phyloP scores from a whole-genome alignment of 1,284 basidiomycete genomes.

The Golubevia sp. region DNA sequence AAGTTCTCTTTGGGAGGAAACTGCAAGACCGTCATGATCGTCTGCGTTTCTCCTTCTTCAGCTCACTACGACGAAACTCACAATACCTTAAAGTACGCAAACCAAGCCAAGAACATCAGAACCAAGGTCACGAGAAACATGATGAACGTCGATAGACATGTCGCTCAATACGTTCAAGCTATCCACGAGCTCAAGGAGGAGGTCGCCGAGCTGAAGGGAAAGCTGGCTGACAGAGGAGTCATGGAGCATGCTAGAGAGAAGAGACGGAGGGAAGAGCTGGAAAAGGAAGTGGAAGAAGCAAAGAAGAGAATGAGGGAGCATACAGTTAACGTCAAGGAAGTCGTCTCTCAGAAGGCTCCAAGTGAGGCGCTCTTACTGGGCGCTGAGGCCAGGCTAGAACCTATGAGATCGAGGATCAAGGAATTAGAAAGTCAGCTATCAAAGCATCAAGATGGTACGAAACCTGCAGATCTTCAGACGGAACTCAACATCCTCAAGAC shows the following conservation, averaged over 20 bases:
- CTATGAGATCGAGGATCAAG: constrained; percentile 72
- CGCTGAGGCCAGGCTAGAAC: constrained; percentile 73
- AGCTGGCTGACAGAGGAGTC: constrained; percentile 69
- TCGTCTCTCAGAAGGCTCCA: constrained; percentile 66
- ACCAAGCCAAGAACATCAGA: constrained; percentile 60
- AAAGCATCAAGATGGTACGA: not conserved
- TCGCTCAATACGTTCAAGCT: constrained; percentile 72
- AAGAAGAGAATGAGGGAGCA: constrained; percentile 72
- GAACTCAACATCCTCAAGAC: not conserved
- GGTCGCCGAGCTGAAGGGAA: constrained; percentile 82
- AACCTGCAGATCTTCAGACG: constrained; percentile 1
- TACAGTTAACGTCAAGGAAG: constrained; percentile 62
- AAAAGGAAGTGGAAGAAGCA: constrained; percentile 70
- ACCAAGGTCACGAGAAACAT: constrained; percentile 59
- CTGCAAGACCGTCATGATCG: constrained; percentile 61
- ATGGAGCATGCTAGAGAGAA: constrained; percentile 65
- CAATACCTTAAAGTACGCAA: constrained; percentile 61
- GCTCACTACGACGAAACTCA: constrained; percentile 60
- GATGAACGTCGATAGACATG: constrained; percentile 59
- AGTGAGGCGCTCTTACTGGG: constrained; percentile 76
- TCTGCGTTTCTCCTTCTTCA: constrained; percentile 57
- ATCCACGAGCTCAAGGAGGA: constrained; percentile 84
- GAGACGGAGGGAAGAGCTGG: constrained; percentile 66
- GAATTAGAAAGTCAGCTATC: constrained; percentile 67
- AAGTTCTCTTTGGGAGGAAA: constrained; percentile 62